Percentiles rank a stretch among this genome's conserved stretches.
Evolutionary conservation across 257 asterid species (phyloP).

Genomic region (Plectranthus barbatus): DNA sequence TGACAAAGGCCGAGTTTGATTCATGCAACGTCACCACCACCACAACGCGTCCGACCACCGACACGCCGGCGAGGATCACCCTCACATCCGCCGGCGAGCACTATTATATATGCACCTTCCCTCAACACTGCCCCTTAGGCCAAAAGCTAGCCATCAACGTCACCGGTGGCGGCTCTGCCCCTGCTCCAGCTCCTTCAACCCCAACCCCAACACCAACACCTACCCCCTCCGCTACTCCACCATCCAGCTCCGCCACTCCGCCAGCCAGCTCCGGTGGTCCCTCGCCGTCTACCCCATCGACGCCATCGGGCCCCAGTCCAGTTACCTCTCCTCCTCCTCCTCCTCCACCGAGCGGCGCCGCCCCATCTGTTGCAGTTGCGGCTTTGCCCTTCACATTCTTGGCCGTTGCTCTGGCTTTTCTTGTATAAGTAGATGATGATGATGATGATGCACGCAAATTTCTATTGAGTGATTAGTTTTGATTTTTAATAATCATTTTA

Average conservation of each 20-base stretch:
- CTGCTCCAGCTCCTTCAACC: constrained; percentile 16
- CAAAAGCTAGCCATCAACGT: constrained; percentile 66
- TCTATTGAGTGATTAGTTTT: constrained; percentile 8
- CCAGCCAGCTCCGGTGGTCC: constrained; percentile 25
- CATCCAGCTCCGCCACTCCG: constrained; percentile 14
- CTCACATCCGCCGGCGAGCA: constrained; percentile 55
- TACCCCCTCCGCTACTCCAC: constrained; percentile 17
- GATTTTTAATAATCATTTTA: constrained; percentile 1
- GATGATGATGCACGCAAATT: no score
- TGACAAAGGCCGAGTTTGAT: constrained; percentile 35
- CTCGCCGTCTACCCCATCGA: constrained; percentile 3
- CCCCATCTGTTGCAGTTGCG: constrained; percentile 35
- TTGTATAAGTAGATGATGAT: constrained; percentile 25
- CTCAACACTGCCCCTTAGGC: constrained; percentile 48
- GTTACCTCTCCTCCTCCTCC: constrained; percentile 9
- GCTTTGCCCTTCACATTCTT: constrained; percentile 50
- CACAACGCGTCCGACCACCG: constrained; percentile 18
- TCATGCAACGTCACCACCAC: constrained; percentile 42
- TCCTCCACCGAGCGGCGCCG: constrained; percentile 42
- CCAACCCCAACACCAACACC: constrained; percentile 22
- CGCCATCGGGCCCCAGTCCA: constrained; percentile 22
- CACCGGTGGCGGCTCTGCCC: constrained; percentile 20
- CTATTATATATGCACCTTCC: constrained; percentile 52
- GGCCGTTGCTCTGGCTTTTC: constrained; percentile 46
- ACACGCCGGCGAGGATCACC: constrained; percentile 50